Base-by-base conservation (phyloP, 441 rosid genomes). In the Arabidopsis lyrata region DNA sequence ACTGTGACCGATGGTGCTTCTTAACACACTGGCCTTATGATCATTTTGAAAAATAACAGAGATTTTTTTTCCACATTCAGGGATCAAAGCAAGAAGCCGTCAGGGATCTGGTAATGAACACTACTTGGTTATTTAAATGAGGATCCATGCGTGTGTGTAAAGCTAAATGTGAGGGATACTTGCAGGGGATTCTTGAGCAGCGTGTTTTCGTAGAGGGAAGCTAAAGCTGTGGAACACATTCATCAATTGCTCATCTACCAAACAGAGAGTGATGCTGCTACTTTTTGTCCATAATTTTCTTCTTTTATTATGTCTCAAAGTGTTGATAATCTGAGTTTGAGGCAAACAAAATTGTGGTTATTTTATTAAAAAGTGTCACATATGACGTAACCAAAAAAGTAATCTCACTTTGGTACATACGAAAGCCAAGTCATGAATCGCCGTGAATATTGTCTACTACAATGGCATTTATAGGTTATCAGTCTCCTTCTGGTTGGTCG, bases 51-150 rank as follows among this genome's bases (percentile, higher is more conserved):
- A 3, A 72, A 8, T 52, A 44, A 52, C 27, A 57, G 45, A 58
- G 4, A 66, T 55, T 27, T 9, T 14, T 41, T 3, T 55, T 4
- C 50, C 18, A n/a, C 13, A 54, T 77, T 76, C 91, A 90, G 98
- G 77, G 83, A 84, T 27, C 76, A 81, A 88, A 80, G 74, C n/a
- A 90, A 89, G 85, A 87, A 77, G 74, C 78, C 86, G 14, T 80
- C 91, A 2, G 99, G 99, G 72, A 72, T 94, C 63, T 92, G 97
- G 99, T 92, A 84, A 83, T 78, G 59, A 64, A 74, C 18, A 36
- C 34, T 48, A 31, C 14, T 22, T 60, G 8, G 29, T 0, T 22
- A 13, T 42, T 27, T 27, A 45, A 27, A 49, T 36, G 11, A 6
- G 16, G 58, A 24, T 20, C 11, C 5, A 0, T 66, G 48, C 48